Conservation (phyloP, 179 eudicot genomes). For the Pouteria campechiana region DNA sequence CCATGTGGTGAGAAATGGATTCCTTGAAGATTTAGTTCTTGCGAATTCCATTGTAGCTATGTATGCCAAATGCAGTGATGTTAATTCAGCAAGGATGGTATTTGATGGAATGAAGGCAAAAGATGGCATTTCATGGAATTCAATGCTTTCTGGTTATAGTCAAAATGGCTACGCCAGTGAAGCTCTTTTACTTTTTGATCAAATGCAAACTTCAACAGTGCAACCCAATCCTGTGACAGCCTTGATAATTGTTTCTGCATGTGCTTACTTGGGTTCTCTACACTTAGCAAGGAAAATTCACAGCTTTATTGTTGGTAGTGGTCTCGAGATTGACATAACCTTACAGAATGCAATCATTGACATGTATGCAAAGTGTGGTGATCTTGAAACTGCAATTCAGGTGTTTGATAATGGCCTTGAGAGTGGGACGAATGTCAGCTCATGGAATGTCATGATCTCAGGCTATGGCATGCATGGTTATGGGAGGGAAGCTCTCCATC, state of each 20-base stretch:
- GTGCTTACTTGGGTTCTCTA: constrained; percentile 13
- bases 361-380: constrained; percentile 20
- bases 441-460: constrained; percentile 16
- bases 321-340: constrained; percentile 1
- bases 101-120: constrained; percentile 9
- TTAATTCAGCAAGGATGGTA: constrained; percentile 7
- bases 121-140: constrained; percentile 15
- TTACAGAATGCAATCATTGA: constrained; percentile 16
- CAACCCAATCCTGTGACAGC: constrained; percentile 8
- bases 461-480: constrained; percentile 18
- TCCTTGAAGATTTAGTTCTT: not conserved
- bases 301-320: constrained; percentile 3
- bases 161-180: constrained; percentile 18
- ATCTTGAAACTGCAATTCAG: constrained; percentile 8
- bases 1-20: constrained; percentile 4
- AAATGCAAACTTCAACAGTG: constrained; percentile 6
- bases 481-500: constrained; percentile 13
- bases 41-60: constrained; percentile 6
- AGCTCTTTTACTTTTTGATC: constrained; percentile 13
- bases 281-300: constrained; percentile 10
- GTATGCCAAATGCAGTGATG: constrained; percentile 13
- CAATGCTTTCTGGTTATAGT: constrained; percentile 12
- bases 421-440: constrained; percentile 7
- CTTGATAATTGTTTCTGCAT: constrained; percentile 14
- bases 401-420: not conserved